A percentile compares a stretch with the other conserved stretches of the same genome.
Conservation (phyloP, 345 rosid genomes). For the Pugionium cornutum region DNA sequence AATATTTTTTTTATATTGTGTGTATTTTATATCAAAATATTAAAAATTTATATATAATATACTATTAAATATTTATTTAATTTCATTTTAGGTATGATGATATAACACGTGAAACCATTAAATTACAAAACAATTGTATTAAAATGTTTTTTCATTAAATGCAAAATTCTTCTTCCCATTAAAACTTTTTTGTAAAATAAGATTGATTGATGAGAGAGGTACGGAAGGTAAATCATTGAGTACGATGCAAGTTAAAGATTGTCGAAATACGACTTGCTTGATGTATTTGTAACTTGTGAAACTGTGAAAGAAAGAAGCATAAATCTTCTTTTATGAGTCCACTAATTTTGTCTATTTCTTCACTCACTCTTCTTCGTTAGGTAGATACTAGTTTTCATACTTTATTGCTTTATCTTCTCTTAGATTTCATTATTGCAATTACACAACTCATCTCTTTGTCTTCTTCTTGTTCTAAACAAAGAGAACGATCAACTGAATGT, state of each 20-base stretch:
- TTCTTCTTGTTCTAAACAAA: no score
- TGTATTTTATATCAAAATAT: no score
- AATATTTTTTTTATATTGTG: no score
- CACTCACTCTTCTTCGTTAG: constrained; percentile 33
- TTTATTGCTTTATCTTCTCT: no score
- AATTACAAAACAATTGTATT: no score
- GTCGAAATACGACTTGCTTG: constrained; percentile 30
- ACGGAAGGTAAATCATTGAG: constrained; percentile 41
- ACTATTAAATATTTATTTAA: no score
- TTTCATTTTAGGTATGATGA: no score
- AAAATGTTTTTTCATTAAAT: constrained; percentile 11
- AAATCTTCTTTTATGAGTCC: constrained; percentile 37
- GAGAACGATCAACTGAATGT: no score
- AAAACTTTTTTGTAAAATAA: background rate
- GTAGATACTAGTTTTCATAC: constrained; percentile 1
- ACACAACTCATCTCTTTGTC: no score
- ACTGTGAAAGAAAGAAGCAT: constrained; percentile 32
- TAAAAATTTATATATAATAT: no score
- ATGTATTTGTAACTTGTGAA: background rate
- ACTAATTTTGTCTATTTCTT: constrained; percentile 29
- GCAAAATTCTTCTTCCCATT: constrained; percentile 14
- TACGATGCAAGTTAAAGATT: constrained; percentile 46
- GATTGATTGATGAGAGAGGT: constrained; percentile 36
- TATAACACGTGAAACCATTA: no score
- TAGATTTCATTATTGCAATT: no score